A percentile compares a stretch with the other conserved stretches of the same genome.
phyloP scores from a whole-genome alignment of 2,329 filamentous ascomycete species.

The Gnomoniopsis sp. region DNA sequence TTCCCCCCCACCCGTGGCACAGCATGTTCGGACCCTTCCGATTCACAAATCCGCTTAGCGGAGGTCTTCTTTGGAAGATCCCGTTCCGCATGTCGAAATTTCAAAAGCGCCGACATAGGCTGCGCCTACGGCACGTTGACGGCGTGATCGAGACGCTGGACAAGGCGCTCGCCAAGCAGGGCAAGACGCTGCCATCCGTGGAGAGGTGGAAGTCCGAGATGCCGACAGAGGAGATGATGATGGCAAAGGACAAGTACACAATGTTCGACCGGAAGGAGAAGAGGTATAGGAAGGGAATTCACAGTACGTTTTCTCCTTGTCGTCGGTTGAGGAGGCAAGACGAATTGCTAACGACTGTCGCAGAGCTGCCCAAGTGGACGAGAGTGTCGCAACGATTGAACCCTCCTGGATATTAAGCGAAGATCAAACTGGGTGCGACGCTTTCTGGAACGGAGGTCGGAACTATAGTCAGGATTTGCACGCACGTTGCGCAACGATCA shows the following conservation, averaged over 20 bases:
- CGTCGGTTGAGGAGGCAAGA: constrained; percentile 6
- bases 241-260: constrained; percentile 95
- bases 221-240: constrained; percentile 93
- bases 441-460: not conserved
- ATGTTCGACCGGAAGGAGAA: constrained; percentile 96
- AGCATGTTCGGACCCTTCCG: constrained; percentile 83
- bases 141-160: constrained; percentile 80
- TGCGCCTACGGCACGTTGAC: constrained; percentile 82
- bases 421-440: not conserved
- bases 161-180: constrained; percentile 70
- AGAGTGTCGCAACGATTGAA: constrained; percentile 91
- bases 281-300: constrained; percentile 93
- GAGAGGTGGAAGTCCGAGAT: constrained; percentile 94
- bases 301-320: constrained; percentile 63
- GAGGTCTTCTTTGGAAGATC: constrained; percentile 92
- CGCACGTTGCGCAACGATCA: not conserved
- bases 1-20: constrained; percentile 9
- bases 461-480: not conserved
- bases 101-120: constrained; percentile 84
- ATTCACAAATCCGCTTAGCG: constrained; percentile 70
- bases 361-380: constrained; percentile 89
- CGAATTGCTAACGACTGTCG: constrained; percentile 14
- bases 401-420: constrained; percentile 79
- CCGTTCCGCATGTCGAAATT: constrained; percentile 92
- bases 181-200: constrained; percentile 70